phyloP scores from a whole-genome alignment of 306 rosid species.

The Sophora flavescens region DNA sequence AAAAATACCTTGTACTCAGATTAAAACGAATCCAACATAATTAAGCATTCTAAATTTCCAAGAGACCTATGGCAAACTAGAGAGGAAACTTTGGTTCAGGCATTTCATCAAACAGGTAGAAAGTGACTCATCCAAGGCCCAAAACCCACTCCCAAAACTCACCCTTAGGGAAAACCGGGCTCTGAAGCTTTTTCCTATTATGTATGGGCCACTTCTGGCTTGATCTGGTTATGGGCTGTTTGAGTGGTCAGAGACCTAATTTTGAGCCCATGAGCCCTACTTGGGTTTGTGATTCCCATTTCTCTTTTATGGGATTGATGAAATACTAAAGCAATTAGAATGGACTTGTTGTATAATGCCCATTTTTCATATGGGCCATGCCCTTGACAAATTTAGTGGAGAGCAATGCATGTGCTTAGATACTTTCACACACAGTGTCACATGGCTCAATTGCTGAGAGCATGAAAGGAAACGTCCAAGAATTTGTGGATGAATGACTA shows the following conservation, averaged over 20 bases:
- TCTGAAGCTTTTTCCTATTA: no score
- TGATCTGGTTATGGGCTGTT: not conserved
- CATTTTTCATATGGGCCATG: conserved; percentile 18
- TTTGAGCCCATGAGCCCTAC: not conserved
- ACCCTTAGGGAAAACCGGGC: no score
- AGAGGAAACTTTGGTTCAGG: no score
- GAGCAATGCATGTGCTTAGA: conserved; percentile 35
- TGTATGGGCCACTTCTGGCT: not conserved
- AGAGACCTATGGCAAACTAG: no score
- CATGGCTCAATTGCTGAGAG: conserved; percentile 8
- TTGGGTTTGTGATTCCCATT: not conserved
- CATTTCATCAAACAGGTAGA: no score
- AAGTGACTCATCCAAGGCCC: no score
- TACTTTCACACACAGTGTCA: conserved; percentile 22
- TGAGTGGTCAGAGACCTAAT: not conserved
- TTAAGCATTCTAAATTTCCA: no score
- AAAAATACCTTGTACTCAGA: no score
- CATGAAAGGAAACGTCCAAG: conserved; percentile 37
- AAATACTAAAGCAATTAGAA: not conserved
- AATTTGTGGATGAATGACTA: not conserved
- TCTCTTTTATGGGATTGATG: not conserved
- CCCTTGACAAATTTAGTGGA: not conserved
- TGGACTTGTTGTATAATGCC: not conserved
- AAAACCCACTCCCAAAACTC: no score
- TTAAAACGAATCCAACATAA: no score